Base-by-base conservation (phyloP, 2,329 filamentous ascomycete genomes). In the Pseudogymnoascus sp. region DNA sequence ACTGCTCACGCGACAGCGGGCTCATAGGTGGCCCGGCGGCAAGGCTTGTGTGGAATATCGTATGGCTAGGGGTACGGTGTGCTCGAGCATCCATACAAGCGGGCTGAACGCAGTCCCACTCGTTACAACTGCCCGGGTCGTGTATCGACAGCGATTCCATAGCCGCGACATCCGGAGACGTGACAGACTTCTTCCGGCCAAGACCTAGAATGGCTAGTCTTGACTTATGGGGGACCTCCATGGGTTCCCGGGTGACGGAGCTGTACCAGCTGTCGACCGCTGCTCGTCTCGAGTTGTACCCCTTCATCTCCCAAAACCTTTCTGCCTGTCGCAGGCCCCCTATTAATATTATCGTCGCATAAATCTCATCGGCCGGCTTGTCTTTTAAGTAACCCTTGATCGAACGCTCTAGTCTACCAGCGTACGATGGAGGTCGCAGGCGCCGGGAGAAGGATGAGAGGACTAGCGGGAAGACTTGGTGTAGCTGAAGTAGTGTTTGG, bases 261-360 rank as follows among this genome's bases (percentile, higher is more conserved):
- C 78, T 77, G 69, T 82, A 85, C 84, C 84, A 88, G 4, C 69
- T 74, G 68, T 88, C 85, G 14, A 88, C 84, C 1, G 81, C 80
- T 19, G 77, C 77, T 63, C 84, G 78, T 33, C 85, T 78, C 60
- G 76, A 77, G 69, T 85, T 87, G 72, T 88, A 88, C 1, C 84
- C 83, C 68, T 86, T 86, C 39, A 85, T 83, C 69, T 87, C 83
- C 85, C 85, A 88, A 37, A 88, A 78, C 49, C 80, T 77, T 67
- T 87, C 82, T 1, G 86, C 83, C 68, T 87, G 83, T 7, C 84
- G 78, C 62, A 88, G 73, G 2, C 85, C 85, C 35, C 85, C 85
- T 10, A 87, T 74, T 45, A 80, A 82, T 8, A 88, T 69, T 11
- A 86, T 81, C 2, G 85, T 81, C 8, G 81, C 80, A 66, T 87